These are phyloP conservation scores for Aspergillus sp. DNA, from an alignment of 2,329 filamentous ascomycete genomes.

Conservation along the genomic window DNA sequence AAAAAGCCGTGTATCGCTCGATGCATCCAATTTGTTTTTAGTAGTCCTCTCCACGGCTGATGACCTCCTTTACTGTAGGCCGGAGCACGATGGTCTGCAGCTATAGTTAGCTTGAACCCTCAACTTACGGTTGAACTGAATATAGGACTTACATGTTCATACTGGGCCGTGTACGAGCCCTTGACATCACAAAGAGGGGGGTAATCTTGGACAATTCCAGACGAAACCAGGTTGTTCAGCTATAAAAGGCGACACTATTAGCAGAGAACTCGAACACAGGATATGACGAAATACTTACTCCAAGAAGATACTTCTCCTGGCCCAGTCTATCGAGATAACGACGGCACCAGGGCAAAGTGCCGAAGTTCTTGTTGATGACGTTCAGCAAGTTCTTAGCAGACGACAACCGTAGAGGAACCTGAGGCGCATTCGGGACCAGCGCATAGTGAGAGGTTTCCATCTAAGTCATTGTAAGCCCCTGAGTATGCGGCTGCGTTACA, in stretches of 20 bases:
- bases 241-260: constrained; percentile 33
- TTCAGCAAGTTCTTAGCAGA: constrained; percentile 84
- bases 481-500: neutral
- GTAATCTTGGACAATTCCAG: constrained; percentile 85
- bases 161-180: constrained; percentile 92
- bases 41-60: constrained; percentile 83
- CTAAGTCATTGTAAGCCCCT: constrained; percentile 34
- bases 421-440: constrained; percentile 68
- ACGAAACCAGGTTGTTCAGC: constrained; percentile 82
- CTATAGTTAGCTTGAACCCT: constrained; percentile 17
- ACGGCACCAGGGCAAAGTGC: constrained; percentile 85
- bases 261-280: neutral
- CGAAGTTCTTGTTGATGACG: constrained; percentile 95
- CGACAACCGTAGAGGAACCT: constrained; percentile 72
- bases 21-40: constrained; percentile 42
- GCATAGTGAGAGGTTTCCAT: constrained; percentile 88
- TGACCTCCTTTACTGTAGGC: constrained; percentile 81
- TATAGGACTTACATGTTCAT: constrained; percentile 74
- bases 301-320: constrained; percentile 89
- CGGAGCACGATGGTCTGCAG: constrained; percentile 71
- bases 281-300: constrained; percentile 55
- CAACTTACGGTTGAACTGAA: neutral
- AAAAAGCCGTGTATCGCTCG: neutral
- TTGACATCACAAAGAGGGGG: constrained; percentile 88
- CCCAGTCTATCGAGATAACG: constrained; percentile 91